These are phyloP conservation scores for Epichloe uncinata DNA, from an alignment of 2,329 filamentous ascomycete genomes.

Conservation along the genomic window DNA sequence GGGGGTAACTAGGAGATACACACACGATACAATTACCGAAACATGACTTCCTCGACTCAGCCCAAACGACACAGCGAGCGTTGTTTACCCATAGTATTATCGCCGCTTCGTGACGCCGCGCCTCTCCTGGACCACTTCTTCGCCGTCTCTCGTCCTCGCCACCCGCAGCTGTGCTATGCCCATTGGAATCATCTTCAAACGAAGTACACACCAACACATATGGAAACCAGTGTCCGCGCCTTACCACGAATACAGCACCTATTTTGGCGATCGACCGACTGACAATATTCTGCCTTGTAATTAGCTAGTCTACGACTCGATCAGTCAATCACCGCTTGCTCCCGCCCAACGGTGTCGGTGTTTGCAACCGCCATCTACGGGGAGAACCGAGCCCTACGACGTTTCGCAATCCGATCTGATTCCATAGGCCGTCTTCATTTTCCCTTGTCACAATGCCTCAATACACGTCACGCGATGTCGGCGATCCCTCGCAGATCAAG, in stretches of 20 bases:
- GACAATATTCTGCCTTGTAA: neutral
- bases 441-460: slow-evolving; percentile 40
- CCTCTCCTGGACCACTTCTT: neutral
- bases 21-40: too few species aligned
- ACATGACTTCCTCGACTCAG: too few species aligned
- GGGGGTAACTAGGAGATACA: too few species aligned
- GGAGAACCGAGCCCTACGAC: neutral
- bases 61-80: neutral
- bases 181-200: neutral
- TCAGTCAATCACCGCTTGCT: neutral
- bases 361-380: neutral
- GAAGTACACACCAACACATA: neutral
- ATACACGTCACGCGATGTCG: slow-evolving; percentile 53
- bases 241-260: too few species aligned
- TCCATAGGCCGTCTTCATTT: neutral
- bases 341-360: neutral
- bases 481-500: slow-evolving; percentile 55
- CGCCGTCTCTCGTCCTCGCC: neutral
- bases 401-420: neutral
- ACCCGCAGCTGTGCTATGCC: neutral
- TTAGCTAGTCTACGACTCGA: neutral
- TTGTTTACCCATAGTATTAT: neutral
- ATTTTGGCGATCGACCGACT: neutral
- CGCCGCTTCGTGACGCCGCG: neutral
- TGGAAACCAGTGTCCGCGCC: neutral